Conservation (phyloP, 108 stramenopile species). For the Cyclotella atomus region DNA sequence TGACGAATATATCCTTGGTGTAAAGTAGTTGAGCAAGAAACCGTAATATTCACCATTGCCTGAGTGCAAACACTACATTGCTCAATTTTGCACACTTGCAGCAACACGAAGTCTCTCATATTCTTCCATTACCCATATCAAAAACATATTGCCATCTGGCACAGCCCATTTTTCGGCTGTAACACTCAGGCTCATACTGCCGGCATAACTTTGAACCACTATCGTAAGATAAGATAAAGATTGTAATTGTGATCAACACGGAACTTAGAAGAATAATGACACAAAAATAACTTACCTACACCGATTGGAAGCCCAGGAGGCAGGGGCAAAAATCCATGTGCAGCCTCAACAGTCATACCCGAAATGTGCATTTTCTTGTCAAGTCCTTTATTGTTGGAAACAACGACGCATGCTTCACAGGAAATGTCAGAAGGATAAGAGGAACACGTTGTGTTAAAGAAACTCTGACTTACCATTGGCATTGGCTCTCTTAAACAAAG, state of each 20-base stretch:
- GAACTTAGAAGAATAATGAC: too few relatives aligned
- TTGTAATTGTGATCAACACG: too few relatives aligned
- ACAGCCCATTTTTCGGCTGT: conserved; percentile 85
- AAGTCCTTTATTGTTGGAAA: conserved; percentile 76
- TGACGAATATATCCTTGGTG: too few relatives aligned
- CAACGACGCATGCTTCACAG: conserved; percentile 62
- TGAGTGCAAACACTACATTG: too few relatives aligned
- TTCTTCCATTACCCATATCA: conserved; percentile 80
- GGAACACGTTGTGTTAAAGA: too few relatives aligned
- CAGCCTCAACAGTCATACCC: conserved; percentile 66
- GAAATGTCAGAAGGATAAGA: too few relatives aligned
- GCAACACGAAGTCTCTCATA: too few relatives aligned
- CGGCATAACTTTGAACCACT: conserved; percentile 74
- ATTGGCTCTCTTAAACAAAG: conserved; percentile 62
- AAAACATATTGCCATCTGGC: conserved; percentile 82
- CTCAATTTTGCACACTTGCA: too few relatives aligned
- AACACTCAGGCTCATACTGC: conserved; percentile 62
- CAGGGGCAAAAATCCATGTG: conserved; percentile 80
- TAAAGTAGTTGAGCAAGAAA: too few relatives aligned
- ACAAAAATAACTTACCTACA: background rate
- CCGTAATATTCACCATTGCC: too few relatives aligned
- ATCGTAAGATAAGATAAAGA: too few relatives aligned
- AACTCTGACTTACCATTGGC: conserved; percentile 46
- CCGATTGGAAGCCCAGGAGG: conserved; percentile 76
- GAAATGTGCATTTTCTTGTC: conserved; percentile 66